Base-by-base conservation (phyloP, 352 stramenopile species). In the Phytophthora lateralis region DNA sequence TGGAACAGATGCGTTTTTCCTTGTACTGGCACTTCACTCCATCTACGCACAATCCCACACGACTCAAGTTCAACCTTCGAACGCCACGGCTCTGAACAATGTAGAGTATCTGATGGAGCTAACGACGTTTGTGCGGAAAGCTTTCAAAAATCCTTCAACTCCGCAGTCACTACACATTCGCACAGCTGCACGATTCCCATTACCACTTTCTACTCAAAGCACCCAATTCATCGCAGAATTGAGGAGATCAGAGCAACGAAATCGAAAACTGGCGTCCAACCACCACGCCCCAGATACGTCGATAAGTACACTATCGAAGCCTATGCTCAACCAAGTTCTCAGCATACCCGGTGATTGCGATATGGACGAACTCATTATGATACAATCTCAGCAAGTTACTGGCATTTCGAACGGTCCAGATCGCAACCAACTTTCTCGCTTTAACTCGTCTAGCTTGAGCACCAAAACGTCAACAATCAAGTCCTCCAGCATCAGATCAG, bases 1-100 rank as follows among this genome's bases (percentile, higher is more conserved):
- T 21, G 41, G 27, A 14, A 48, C 61, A 8, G 63, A 76, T 18
- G 39, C 55, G 8, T 27, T 73, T 38, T 34, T 50, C 12, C 34
- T 64, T 6, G 9, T 44, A 6, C 14, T 54, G 1, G 56, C 46
- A 18, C 38, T 69, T 18, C 45, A 24, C 2, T 39, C n/a, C n/a
- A 38, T 51, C 8, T 57, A 56, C 37, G 10, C 6, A 10, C 49
- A 56, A 26, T 45, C 37, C n/a, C n/a, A n/a, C n/a, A n/a, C n/a
- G n/a, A n/a, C n/a, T n/a, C n/a, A n/a, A 38, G 6, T 26, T 46
- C 17, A 9, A 9, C 38, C 44, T 24, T 37, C n/a, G 2, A 12
- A n/a, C 4, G n/a, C 15, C 6, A 27, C 10, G 20, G 4, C 30
- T 6, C n/a, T 12, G 2, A 24, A 9, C 7, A 34, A 24, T 10